These are phyloP conservation scores for Macrophomina tecta DNA, from an alignment of 2,329 filamentous ascomycete genomes.

Conservation along the genomic window DNA sequence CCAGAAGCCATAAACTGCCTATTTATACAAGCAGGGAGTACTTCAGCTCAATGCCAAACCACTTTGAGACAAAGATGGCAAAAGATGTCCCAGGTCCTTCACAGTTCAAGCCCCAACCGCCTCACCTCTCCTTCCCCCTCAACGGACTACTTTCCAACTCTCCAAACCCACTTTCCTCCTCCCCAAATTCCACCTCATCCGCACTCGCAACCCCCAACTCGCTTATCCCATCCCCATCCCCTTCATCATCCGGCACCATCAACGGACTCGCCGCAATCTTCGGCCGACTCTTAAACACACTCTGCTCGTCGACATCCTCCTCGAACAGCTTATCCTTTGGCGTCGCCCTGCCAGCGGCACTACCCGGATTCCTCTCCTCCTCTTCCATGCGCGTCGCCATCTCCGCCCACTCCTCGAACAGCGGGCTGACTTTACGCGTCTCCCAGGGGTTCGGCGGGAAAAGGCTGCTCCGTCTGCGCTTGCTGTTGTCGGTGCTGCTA, in stretches of 20 bases:
- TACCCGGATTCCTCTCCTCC: background rate
- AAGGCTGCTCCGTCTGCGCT: conserved; percentile 24
- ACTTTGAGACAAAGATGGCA: too few relatives aligned
- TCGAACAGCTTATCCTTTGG: conserved; percentile 31
- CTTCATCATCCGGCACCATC: conserved; percentile 35
- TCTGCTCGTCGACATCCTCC: conserved; percentile 55
- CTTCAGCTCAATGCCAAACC: too few relatives aligned
- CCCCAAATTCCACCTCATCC: conserved; percentile 19
- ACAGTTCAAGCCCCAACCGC: background rate
- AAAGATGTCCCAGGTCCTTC: too few relatives aligned
- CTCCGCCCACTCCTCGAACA: conserved; percentile 31
- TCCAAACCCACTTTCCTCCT: conserved; percentile 23
- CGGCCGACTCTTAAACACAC: conserved; percentile 84
- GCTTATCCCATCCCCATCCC: conserved; percentile 23
- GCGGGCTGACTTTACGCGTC: conserved; percentile 47
- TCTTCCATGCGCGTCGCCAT: background rate
- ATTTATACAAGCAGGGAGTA: too few relatives aligned
- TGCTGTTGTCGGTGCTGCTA: conserved; percentile 34
- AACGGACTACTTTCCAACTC: conserved; percentile 39
- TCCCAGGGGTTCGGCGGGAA: conserved; percentile 64
- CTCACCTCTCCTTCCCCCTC: conserved; percentile 30
- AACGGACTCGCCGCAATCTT: conserved; percentile 78
- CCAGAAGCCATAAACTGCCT: too few relatives aligned
- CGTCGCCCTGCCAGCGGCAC: conserved; percentile 11
- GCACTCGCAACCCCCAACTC: conserved; percentile 25